Conservation (phyloP, 2,329 filamentous ascomycete genomes). For the Phyllosticta ampelicida region DNA sequence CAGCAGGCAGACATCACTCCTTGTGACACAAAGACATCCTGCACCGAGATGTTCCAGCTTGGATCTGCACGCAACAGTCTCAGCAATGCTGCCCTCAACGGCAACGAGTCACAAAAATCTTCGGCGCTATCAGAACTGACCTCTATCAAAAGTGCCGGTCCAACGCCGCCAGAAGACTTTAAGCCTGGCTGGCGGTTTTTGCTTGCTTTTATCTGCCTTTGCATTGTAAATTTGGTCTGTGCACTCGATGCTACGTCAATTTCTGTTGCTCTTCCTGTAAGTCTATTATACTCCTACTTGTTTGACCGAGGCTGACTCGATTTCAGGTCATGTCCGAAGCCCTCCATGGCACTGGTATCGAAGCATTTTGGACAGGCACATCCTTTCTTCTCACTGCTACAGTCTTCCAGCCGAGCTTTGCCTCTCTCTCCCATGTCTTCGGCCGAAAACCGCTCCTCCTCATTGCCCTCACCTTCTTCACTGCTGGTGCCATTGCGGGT, state of each 20-base stretch:
- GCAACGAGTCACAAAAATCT: not conserved
- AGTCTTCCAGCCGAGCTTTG: slow-evolving; percentile 44
- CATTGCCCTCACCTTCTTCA: slow-evolving; percentile 32
- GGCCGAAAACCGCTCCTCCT: slow-evolving; percentile 35
- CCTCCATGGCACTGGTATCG: slow-evolving; percentile 14
- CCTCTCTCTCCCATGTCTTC: slow-evolving; percentile 37
- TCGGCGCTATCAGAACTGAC: not conserved
- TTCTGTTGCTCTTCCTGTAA: slow-evolving; percentile 17
- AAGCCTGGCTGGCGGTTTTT: slow-evolving; percentile 17
- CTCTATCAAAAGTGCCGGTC: not conserved
- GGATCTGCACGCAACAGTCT: not conserved
- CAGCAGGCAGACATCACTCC: not conserved
- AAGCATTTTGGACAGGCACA: slow-evolving; percentile 63
- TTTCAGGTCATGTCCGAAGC: slow-evolving; percentile 19
- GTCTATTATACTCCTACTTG: slow-evolving; percentile 21
- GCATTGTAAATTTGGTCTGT: slow-evolving; percentile 17
- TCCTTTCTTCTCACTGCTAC: slow-evolving; percentile 58
- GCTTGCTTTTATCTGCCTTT: slow-evolving; percentile 16
- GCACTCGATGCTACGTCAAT: slow-evolving; percentile 18
- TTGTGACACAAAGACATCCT: not conserved
- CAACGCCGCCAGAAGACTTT: not conserved
- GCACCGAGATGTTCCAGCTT: not conserved
- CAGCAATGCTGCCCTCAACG: not conserved
- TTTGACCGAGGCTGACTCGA: slow-evolving; percentile 27
- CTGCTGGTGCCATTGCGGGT: slow-evolving; percentile 34